Conservation (phyloP, 805 yeast species). For the Teunomyces lycoperdinae region DNA sequence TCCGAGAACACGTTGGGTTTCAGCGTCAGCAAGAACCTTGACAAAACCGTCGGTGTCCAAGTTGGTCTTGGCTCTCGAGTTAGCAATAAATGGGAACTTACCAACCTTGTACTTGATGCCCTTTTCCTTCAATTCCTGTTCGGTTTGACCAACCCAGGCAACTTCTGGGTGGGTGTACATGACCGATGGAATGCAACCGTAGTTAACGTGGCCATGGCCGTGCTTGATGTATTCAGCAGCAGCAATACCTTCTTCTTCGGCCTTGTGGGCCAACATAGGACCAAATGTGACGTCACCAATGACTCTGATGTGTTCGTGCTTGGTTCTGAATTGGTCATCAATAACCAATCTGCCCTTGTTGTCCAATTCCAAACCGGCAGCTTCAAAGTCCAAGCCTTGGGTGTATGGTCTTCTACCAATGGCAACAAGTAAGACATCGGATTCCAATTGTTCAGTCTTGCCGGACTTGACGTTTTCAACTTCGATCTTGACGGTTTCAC, state of each 20-base stretch:
- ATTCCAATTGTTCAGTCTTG: slow-evolving; percentile 71
- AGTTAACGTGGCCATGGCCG: slow-evolving; percentile 98
- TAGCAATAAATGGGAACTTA: slow-evolving; percentile 97
- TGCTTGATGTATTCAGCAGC: slow-evolving; percentile 91
- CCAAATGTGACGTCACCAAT: slow-evolving; percentile 99
- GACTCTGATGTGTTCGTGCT: slow-evolving; percentile 89
- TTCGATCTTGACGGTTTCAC: slow-evolving; percentile 82
- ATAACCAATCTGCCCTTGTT: slow-evolving; percentile 91
- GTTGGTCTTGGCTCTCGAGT: slow-evolving; percentile 99
- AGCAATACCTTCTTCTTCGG: slow-evolving; percentile 99
- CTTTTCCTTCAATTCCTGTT: slow-evolving; percentile 88
- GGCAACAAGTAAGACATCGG: slow-evolving; percentile 94
- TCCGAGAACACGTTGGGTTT: slow-evolving; percentile 94
- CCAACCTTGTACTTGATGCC: slow-evolving; percentile 92
- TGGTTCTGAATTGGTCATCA: slow-evolving; percentile 90
- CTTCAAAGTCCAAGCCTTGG: slow-evolving; percentile 84
- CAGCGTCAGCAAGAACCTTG: slow-evolving; percentile 92
- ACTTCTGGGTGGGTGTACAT: slow-evolving; percentile 99
- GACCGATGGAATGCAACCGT: slow-evolving; percentile 95
- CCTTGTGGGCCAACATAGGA: slow-evolving; percentile 99
- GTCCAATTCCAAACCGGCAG: slow-evolving; percentile 86
- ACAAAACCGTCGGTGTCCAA: slow-evolving; percentile 96
- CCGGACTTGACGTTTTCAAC: slow-evolving; percentile 89
- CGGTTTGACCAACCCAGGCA: slow-evolving; percentile 98
- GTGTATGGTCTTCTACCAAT: slow-evolving; percentile 99